Conservation (phyloP, 495 filamentous ascomycete genomes). For the Xylaria intraflava region DNA sequence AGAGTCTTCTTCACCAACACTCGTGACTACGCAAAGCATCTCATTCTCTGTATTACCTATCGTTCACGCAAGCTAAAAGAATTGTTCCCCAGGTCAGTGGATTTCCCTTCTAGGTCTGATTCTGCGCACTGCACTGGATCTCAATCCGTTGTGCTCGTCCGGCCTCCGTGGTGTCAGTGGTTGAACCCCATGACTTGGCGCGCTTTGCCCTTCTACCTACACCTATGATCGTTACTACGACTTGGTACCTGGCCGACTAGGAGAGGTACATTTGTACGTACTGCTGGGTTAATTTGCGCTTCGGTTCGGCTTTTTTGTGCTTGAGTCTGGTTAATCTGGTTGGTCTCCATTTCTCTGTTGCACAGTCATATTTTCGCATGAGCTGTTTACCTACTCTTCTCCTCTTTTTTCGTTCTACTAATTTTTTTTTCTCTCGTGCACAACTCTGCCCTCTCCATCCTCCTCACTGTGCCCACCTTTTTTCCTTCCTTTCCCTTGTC, state of each 20-base stretch:
- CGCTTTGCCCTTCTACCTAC: neutral
- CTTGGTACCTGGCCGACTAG: neutral
- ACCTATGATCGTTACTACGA: neutral
- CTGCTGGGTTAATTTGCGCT: conserved; percentile 10
- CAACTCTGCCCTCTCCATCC: conserved; percentile 5
- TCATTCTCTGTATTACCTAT: neutral
- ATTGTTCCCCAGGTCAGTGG: conserved; percentile 6
- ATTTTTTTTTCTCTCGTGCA: conserved; percentile 8
- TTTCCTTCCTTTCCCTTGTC: conserved; percentile 3
- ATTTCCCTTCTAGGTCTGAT: no score
- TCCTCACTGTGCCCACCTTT: conserved; percentile 13
- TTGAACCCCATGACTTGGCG: conserved; percentile 4
- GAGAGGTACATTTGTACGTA: neutral
- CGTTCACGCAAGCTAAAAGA: no score
- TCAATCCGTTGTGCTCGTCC: no score
- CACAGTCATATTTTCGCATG: conserved; percentile 15
- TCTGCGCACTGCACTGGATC: no score
- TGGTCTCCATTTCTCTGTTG: conserved; percentile 5
- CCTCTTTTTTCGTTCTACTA: conserved; percentile 12
- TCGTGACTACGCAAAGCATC: neutral
- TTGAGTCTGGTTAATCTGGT: conserved; percentile 7
- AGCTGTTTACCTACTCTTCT: conserved; percentile 6
- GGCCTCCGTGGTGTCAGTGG: neutral
- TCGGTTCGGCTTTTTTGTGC: conserved; percentile 13
- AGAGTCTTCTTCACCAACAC: neutral